These are phyloP conservation scores for Pistacia atlantica DNA, from an alignment of 345 rosid genomes.

Conservation along the genomic window DNA sequence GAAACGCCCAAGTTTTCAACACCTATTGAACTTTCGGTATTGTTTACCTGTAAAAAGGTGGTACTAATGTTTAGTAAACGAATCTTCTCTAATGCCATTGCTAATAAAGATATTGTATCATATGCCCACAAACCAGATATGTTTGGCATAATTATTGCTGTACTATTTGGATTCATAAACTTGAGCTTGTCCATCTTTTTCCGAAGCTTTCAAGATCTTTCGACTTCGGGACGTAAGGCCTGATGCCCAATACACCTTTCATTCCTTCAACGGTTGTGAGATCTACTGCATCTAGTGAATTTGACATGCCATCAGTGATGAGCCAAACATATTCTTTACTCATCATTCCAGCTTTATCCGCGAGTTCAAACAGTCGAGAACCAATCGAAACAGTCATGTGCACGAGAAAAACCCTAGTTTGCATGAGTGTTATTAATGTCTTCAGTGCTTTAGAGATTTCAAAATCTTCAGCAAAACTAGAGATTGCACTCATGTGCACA, in stretches of 20 bases:
- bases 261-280: background rate
- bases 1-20: conserved; percentile 11
- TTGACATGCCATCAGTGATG: conserved; percentile 28
- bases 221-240: background rate
- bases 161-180: background rate
- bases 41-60: background rate
- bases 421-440: conserved; percentile 28
- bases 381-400: conserved; percentile 34
- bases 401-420: conserved; percentile 42
- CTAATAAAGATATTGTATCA: conserved; percentile 27
- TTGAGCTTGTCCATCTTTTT: conserved; percentile 9
- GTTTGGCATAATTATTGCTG: background rate
- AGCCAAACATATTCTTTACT: conserved; percentile 41
- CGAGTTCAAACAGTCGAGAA: conserved; percentile 30
- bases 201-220: background rate
- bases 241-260: conserved; percentile 17
- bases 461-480: conserved; percentile 18
- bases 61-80: background rate
- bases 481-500: conserved; percentile 24
- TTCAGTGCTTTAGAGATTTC: conserved; percentile 27
- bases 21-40: background rate
- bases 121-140: conserved; percentile 26
- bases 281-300: conserved; percentile 10
- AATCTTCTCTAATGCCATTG: conserved; percentile 12
- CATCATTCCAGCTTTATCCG: conserved; percentile 34